These are phyloP conservation scores for Astrocystis sublimbata DNA, from an alignment of 495 filamentous ascomycete species.

Conservation along the genomic window DNA sequence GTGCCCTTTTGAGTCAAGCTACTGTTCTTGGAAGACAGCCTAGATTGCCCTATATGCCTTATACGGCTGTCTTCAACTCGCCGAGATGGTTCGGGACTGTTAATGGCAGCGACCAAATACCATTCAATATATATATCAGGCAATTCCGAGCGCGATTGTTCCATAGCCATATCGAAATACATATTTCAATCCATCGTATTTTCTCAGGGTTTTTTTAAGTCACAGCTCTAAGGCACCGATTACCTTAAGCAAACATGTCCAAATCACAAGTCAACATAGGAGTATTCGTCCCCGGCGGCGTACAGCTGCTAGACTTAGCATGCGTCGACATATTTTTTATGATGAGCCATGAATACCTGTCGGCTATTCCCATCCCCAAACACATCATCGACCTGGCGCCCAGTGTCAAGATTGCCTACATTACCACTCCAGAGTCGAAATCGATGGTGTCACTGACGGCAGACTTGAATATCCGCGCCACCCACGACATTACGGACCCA, in stretches of 20 bases:
- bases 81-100: constrained; percentile 10
- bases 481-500: constrained; percentile 41
- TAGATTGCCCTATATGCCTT: no score
- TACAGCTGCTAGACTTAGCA: constrained; percentile 53
- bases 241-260: not conserved
- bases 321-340: constrained; percentile 49
- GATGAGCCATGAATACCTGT: constrained; percentile 48
- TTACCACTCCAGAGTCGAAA: constrained; percentile 35
- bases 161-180: not conserved
- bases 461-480: constrained; percentile 35
- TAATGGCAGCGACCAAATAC: not conserved
- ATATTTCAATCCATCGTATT: not conserved
- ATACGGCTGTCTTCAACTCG: not conserved
- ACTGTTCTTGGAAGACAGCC: constrained; percentile 9
- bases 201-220: no score
- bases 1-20: not conserved
- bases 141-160: not conserved
- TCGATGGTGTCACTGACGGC: constrained; percentile 37
- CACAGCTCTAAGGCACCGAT: not conserved
- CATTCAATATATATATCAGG: not conserved
- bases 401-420: constrained; percentile 46
- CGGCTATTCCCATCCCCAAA: constrained; percentile 28
- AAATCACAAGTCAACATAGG: constrained; percentile 14
- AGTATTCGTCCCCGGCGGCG: constrained; percentile 43
- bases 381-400: constrained; percentile 41